A percentile compares a stretch with the other conserved stretches of the same genome.
These are phyloP conservation scores for Pseudopyricularia cyperi DNA, from an alignment of 2,329 filamentous ascomycete genomes.

Conservation along the genomic window DNA sequence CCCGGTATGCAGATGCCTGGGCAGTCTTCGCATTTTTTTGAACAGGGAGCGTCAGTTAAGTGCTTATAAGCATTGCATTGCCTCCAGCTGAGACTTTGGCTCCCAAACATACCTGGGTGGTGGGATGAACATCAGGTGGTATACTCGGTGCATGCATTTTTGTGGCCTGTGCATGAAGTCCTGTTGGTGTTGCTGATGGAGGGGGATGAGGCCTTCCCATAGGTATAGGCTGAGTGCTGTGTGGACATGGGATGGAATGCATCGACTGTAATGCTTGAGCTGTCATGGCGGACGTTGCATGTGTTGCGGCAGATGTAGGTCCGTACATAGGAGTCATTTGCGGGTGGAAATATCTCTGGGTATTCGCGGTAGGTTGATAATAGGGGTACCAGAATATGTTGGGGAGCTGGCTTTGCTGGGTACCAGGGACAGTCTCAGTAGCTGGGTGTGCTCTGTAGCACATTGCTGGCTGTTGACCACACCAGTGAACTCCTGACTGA, in stretches of 20 bases:
- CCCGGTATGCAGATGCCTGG: not conserved
- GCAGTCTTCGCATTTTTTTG: not conserved
- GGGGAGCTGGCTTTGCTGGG: not conserved
- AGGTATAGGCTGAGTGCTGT: not conserved
- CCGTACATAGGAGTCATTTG: not conserved
- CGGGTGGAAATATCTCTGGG: not conserved
- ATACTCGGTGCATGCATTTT: not conserved
- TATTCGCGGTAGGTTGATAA: not conserved
- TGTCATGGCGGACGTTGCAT: not conserved
- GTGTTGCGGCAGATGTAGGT: not conserved
- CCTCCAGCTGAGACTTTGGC: not conserved
- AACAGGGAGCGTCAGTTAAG: not conserved
- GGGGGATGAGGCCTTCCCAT: not conserved
- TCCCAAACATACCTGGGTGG: not conserved
- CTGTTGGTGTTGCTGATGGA: not conserved
- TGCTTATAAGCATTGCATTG: too few relatives aligned
- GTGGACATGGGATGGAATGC: not conserved
- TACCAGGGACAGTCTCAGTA: too few relatives aligned
- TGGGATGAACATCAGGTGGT: not conserved
- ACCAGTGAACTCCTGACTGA: not conserved
- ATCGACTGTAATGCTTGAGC: not conserved
- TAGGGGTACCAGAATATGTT: not conserved
- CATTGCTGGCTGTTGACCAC: not conserved
- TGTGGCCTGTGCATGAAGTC: not conserved
- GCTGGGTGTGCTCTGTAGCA: not conserved